Conservation (phyloP, 306 rosid genomes). For the Sophora flavescens region DNA sequence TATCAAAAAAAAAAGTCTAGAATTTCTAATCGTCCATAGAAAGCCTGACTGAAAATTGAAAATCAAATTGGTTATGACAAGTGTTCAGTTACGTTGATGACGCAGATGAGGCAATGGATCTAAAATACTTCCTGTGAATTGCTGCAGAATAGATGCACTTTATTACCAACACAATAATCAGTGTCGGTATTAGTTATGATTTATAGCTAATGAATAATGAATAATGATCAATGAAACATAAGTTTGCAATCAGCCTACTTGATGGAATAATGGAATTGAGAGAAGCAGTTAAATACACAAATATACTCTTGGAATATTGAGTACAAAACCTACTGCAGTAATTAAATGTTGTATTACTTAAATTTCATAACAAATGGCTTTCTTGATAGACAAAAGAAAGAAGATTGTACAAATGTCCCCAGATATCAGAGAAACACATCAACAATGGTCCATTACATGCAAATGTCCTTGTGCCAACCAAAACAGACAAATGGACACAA, state of each 20-base stretch:
- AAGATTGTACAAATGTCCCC: neutral
- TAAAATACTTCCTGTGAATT: neutral
- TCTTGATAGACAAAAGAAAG: neutral
- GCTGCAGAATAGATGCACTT: constrained; percentile 12
- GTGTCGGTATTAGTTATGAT: neutral
- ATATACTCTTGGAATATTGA: neutral
- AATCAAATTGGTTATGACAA: neutral
- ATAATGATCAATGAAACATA: neutral
- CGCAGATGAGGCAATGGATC: neutral
- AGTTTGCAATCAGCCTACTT: constrained; percentile 3
- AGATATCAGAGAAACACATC: constrained; percentile 5
- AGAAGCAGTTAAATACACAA: constrained; percentile 3
- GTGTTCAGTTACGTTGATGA: neutral
- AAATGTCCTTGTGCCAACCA: neutral
- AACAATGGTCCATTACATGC: neutral
- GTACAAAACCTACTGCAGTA: neutral
- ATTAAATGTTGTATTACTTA: neutral
- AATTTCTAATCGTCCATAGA: neutral
- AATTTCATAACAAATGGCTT: neutral
- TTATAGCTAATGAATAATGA: neutral
- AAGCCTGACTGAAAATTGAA: neutral
- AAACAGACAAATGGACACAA: neutral
- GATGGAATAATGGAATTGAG: constrained; percentile 11
- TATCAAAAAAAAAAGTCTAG: neutral
- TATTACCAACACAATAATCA: neutral